These are phyloP conservation scores for Staphylotrichum longicolle DNA, from an alignment of 495 filamentous ascomycete genomes.

Conservation along the genomic window DNA sequence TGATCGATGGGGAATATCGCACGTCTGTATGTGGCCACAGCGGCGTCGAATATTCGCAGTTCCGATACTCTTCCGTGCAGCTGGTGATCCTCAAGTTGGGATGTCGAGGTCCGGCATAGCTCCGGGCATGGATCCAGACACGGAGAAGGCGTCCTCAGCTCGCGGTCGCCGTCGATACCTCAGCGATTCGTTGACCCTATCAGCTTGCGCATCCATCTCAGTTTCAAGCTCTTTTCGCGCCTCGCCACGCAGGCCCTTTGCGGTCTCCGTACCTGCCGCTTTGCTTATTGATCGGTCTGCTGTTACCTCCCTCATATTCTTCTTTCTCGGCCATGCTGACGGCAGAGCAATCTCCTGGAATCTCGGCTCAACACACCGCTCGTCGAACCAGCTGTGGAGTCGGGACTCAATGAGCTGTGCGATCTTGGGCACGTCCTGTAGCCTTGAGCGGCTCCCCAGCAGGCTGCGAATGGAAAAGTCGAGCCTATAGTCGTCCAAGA, in stretches of 20 bases:
- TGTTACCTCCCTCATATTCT: conserved; percentile 67
- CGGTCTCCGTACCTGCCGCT: conserved; percentile 49
- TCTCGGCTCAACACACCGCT: conserved; percentile 88
- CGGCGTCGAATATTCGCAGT: no score
- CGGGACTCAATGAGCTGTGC: conserved; percentile 89
- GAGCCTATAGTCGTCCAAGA: conserved; percentile 91
- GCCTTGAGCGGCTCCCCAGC: conserved; percentile 81
- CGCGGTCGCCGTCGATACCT: conserved; percentile 39
- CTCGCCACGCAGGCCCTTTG: conserved; percentile 47
- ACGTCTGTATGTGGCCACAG: not conserved
- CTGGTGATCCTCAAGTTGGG: conserved; percentile 21
- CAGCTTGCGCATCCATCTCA: conserved; percentile 40
- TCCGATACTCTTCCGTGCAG: not conserved
- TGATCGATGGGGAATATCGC: no score
- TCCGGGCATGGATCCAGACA: conserved; percentile 36
- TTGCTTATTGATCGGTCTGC: conserved; percentile 45
- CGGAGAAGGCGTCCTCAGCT: conserved; percentile 37
- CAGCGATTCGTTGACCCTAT: conserved; percentile 38
- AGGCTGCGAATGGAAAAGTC: conserved; percentile 88
- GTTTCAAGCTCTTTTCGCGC: conserved; percentile 46
- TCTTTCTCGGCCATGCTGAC: conserved; percentile 83
- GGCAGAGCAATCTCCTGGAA: conserved; percentile 95
- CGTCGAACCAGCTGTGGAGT: conserved; percentile 95
- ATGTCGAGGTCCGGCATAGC: conserved; percentile 29
- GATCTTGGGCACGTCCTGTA: conserved; percentile 97